Conservation (phyloP, 73 alveolate genomes). For the Blepharisma stoltei region DNA sequence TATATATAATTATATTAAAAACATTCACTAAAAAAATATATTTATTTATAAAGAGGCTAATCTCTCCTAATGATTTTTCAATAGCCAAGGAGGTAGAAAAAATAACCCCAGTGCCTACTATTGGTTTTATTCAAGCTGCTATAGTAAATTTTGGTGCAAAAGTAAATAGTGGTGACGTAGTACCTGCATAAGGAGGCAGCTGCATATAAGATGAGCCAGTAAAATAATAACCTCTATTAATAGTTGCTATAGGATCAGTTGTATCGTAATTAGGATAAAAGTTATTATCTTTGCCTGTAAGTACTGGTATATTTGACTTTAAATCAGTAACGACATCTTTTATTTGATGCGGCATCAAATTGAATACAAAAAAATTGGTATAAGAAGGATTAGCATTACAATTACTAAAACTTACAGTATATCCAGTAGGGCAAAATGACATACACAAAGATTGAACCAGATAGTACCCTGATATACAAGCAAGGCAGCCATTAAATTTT, state of each 20-base stretch:
- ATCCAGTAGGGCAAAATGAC: slow-evolving; percentile 20
- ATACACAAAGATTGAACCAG: neutral
- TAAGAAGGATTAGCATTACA: neutral
- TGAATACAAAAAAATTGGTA: neutral
- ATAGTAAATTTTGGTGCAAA: neutral
- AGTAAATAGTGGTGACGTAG: neutral
- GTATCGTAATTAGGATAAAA: slow-evolving; percentile 11
- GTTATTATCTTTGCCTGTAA: neutral
- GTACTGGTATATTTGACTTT: neutral
- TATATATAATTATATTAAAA: no score
- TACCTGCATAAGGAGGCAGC: slow-evolving; percentile 19
- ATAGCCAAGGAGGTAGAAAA: no score
- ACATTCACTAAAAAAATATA: no score
- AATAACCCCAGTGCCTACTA: neutral
- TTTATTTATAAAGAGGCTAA: no score
- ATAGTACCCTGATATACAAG: neutral
- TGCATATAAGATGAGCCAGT: slow-evolving; percentile 17
- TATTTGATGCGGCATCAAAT: neutral
- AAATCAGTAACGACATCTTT: neutral
- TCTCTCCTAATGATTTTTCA: no score
- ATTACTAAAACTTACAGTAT: neutral
- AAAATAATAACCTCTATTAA: slow-evolving; percentile 14
- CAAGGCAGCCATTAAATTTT: neutral
- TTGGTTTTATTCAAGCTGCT: neutral
- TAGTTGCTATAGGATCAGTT: slow-evolving; percentile 1